Evolutionary conservation across 768 basidiomycete species (phyloP), one percentile per base, ranked within the genome.

Genomic region (Lanmaoa pseudosensibilis): DNA sequence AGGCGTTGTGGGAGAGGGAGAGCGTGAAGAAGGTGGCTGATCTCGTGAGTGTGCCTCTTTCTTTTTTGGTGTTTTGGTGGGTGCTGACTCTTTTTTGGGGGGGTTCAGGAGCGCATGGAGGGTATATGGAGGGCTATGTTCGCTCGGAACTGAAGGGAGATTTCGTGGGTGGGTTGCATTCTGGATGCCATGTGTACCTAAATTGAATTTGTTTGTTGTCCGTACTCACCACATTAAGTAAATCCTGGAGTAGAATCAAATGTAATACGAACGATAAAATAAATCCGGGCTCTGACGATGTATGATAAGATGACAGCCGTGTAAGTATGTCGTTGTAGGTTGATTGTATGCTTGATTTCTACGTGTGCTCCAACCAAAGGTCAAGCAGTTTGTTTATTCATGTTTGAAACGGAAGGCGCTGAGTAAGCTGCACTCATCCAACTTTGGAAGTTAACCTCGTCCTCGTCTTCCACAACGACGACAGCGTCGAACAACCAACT

Each of bases 1-100:
- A 71, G 13, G 79, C 76, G 38, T 51, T 86, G 38, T 76, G 75
- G 59, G 76, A 68, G 5, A 76, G 85, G 67, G 58, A 60, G 49
- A 62, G 59, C 32, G 55, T 62, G 36, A 60, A 50, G 52, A 56
- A 47, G 21, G 48, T 45, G 7, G 0, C 52, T 5, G 58, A 62
- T 56, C 25, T 54, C 2, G 61, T 62, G 38, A 61, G 61, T 1
- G n/a, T 23, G 2, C 21, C 10, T 23, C 21, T 18, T 25, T 16
- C 2, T 10, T 13, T 30, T 10, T 13, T 30, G 3, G 10, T 11
- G n/a, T 10, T 23, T 32, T 40, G 19, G 23, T 38, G 13, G 33
- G 21, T 11, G 32, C 44, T 50, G 34, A 60, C 16, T 8, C 32
- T 30, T 38, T 15, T 27, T 6, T 27, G 4, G 27, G 27, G 27